Evolutionary conservation across 108 stramenopile genomes (phyloP).

Genomic region (Skeletonema menzelii): DNA sequence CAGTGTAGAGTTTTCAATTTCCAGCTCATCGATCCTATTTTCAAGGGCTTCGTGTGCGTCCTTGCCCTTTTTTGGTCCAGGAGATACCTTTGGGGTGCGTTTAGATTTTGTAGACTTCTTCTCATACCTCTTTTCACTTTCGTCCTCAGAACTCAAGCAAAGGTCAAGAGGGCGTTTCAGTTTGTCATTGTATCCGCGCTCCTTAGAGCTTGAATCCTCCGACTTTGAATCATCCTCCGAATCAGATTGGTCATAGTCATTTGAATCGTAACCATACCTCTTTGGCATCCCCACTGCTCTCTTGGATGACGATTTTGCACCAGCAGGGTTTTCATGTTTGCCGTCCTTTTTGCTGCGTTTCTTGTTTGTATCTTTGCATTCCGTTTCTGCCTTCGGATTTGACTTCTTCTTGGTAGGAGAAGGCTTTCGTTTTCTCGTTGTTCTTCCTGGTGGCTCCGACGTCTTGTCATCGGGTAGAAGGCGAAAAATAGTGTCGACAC

Average conservation of each 20-base stretch:
- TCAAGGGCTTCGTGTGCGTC: background rate
- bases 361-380: background rate
- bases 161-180: background rate
- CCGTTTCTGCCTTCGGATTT: background rate
- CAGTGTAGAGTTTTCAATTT: background rate
- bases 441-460: background rate
- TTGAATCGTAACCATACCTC: background rate
- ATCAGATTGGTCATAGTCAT: background rate
- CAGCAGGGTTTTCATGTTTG: background rate
- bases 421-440: background rate
- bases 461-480: background rate
- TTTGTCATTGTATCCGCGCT: background rate
- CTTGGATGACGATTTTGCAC: background rate
- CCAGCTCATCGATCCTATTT: background rate
- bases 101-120: background rate
- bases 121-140: background rate
- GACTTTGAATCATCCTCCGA: too few species aligned
- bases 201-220: background rate
- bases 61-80: background rate
- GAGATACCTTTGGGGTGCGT: background rate
- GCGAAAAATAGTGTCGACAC: slow-evolving; percentile 9
- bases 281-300: background rate
- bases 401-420: background rate
- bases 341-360: background rate
- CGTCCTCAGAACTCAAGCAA: background rate